Evolutionary conservation across 352 stramenopile species (phyloP).

Genomic region (Lagenidium sp.): DNA sequence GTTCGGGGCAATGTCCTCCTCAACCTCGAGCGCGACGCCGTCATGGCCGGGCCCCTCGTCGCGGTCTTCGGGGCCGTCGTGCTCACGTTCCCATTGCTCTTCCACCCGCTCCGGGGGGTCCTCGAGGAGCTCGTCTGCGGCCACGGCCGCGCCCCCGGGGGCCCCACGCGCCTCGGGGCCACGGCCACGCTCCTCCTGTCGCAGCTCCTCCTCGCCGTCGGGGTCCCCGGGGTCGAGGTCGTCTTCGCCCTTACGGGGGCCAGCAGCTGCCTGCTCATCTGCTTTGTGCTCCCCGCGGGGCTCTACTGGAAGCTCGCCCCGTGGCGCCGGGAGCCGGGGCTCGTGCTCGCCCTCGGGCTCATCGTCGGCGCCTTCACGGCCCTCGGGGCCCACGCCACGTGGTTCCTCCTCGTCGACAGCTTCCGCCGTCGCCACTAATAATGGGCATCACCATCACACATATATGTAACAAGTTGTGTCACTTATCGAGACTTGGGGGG

Average conservation of each 20-base stretch:
- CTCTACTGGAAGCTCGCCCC: slow-evolving; percentile 55
- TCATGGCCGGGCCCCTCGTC: slow-evolving; percentile 61
- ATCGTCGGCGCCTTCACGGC: slow-evolving; percentile 23
- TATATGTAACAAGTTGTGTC: slow-evolving; percentile 3
- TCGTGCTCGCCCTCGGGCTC: slow-evolving; percentile 24
- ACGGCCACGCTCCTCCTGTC: slow-evolving; percentile 48
- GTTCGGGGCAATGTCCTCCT: slow-evolving; percentile 71
- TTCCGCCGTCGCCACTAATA: not conserved
- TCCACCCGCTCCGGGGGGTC: slow-evolving; percentile 54
- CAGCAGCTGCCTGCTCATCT: slow-evolving; percentile 63
- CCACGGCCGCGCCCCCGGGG: slow-evolving; percentile 13
- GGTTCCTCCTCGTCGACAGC: slow-evolving; percentile 7
- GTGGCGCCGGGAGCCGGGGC: slow-evolving; percentile 25
- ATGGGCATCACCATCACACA: no score
- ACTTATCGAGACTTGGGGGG: no score
- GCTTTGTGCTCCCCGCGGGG: slow-evolving; percentile 60
- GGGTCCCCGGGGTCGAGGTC: slow-evolving; percentile 55
- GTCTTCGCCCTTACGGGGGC: slow-evolving; percentile 61
- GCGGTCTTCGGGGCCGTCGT: slow-evolving; percentile 63
- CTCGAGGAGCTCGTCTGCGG: slow-evolving; percentile 45
- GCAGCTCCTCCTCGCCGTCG: slow-evolving; percentile 39
- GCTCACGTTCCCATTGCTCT: slow-evolving; percentile 67
- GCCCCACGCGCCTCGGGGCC: slow-evolving; percentile 27
- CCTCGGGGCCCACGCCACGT: slow-evolving; percentile 13
- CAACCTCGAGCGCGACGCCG: slow-evolving; percentile 60